phyloP scores from a whole-genome alignment of 352 stramenopile species.

The Elongisporangium senticosum region DNA sequence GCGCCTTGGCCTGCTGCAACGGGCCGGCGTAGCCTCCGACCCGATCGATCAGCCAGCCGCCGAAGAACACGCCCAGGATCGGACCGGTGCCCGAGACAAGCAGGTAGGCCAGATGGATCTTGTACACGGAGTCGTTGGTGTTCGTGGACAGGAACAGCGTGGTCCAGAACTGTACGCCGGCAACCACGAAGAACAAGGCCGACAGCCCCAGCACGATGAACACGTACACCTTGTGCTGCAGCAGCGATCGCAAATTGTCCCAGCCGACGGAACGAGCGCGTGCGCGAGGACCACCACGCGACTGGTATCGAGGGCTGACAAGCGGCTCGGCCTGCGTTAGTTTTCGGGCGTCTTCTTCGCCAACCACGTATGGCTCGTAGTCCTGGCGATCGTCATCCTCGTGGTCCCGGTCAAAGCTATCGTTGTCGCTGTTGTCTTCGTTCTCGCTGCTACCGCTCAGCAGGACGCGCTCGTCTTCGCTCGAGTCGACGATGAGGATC shows the following conservation, averaged over 20 bases:
- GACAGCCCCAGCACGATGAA: constrained; percentile 77
- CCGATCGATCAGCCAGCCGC: constrained; percentile 77
- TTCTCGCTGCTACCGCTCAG: constrained; percentile 13
- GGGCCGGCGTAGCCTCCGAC: constrained; percentile 69
- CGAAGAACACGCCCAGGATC: constrained; percentile 84
- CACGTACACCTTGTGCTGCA: constrained; percentile 65
- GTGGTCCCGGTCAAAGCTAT: background rate
- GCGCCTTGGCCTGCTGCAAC: constrained; percentile 55
- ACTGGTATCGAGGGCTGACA: background rate
- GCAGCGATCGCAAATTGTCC: constrained; percentile 42
- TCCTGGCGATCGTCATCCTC: background rate
- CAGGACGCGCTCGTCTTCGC: constrained; percentile 27
- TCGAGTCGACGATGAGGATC: constrained; percentile 57
- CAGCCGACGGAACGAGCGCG: constrained; percentile 12
- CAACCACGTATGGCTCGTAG: background rate
- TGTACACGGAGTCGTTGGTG: constrained; percentile 67
- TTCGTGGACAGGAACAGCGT: constrained; percentile 82
- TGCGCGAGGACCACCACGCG: background rate
- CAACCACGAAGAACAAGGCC: constrained; percentile 79
- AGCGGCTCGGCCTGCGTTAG: background rate
- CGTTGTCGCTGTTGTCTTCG: background rate
- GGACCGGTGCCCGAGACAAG: constrained; percentile 70
- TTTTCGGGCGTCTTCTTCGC: background rate
- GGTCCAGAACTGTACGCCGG: constrained; percentile 80
- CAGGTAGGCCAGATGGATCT: constrained; percentile 71